phyloP scores from a whole-genome alignment of 1,284 basidiomycete genomes.

The Trametes versicolor region DNA sequence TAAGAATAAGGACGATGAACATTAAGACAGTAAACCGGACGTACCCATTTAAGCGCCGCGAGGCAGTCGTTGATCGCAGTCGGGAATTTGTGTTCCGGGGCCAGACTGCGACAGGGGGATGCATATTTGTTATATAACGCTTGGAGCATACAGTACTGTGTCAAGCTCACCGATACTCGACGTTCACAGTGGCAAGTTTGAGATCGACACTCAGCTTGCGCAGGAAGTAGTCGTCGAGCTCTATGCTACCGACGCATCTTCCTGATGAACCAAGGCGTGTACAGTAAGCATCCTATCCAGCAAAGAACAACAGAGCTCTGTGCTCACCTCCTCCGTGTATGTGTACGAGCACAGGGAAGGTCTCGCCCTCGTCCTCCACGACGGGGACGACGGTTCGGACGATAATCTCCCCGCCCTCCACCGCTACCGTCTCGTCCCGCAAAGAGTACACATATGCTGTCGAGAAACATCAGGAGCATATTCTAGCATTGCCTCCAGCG shows the following conservation, averaged over 20 bases:
- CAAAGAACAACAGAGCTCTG: background rate
- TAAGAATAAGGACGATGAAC: no score
- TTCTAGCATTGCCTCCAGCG: no score
- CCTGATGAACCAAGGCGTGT: slow-evolving; percentile 1
- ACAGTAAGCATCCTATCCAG: no score
- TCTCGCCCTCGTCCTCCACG: background rate
- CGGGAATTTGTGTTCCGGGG: slow-evolving; percentile 34
- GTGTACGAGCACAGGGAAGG: slow-evolving; percentile 30
- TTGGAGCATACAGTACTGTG: no score
- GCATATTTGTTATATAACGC: background rate
- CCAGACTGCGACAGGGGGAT: slow-evolving; percentile 3
- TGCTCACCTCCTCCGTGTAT: slow-evolving; percentile 29
- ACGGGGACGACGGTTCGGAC: slow-evolving; percentile 25
- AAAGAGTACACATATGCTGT: slow-evolving; percentile 19
- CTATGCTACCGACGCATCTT: slow-evolving; percentile 22
- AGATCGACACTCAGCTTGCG: slow-evolving; percentile 24
- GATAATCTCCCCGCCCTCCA: slow-evolving; percentile 28
- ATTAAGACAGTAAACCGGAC: no score
- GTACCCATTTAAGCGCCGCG: slow-evolving; percentile 36
- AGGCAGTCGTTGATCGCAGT: slow-evolving; percentile 30
- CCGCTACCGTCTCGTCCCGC: slow-evolving; percentile 26
- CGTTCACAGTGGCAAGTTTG: slow-evolving; percentile 34
- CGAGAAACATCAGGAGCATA: no score
- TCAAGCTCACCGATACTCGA: slow-evolving; percentile 30
- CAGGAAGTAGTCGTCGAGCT: slow-evolving; percentile 32